Conservation (phyloP, 345 rosid species). For the Isatis tinctoria region DNA sequence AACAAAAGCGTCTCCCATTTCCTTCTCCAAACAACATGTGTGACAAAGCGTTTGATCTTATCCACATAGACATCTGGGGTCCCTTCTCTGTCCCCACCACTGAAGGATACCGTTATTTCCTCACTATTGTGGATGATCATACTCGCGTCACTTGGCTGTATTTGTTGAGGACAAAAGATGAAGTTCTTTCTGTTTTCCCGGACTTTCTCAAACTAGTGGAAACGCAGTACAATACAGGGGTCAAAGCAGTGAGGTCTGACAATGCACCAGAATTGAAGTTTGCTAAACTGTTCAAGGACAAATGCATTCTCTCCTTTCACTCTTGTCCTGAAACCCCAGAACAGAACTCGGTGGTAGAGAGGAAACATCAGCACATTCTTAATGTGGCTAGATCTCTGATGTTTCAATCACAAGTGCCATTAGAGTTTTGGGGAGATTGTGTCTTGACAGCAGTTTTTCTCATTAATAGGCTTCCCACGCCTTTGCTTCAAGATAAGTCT, state of each 20-base stretch:
- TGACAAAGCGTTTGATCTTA: background rate
- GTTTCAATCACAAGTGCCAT: background rate
- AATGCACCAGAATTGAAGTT: background rate
- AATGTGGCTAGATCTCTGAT: background rate
- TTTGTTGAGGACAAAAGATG: too few species aligned
- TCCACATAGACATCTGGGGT: background rate
- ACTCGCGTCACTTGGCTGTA: too few species aligned
- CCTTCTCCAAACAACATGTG: background rate
- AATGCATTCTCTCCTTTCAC: background rate
- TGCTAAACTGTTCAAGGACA: background rate
- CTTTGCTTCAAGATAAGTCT: background rate
- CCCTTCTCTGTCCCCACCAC: background rate
- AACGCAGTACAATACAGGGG: too few species aligned
- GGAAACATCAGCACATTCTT: background rate
- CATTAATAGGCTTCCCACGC: background rate
- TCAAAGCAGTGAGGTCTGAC: too few species aligned
- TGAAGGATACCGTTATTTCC: background rate
- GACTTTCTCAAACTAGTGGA: too few species aligned
- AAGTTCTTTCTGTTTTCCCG: too few species aligned
- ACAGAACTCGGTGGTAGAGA: background rate
- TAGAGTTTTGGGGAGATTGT: background rate
- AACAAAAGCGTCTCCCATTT: background rate
- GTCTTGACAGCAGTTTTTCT: background rate
- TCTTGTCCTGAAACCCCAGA: background rate
- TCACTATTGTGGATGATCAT: too few species aligned